Evolutionary conservation across 768 basidiomycete genomes (phyloP).

Genomic region (Termitomyces eurrhizus): DNA sequence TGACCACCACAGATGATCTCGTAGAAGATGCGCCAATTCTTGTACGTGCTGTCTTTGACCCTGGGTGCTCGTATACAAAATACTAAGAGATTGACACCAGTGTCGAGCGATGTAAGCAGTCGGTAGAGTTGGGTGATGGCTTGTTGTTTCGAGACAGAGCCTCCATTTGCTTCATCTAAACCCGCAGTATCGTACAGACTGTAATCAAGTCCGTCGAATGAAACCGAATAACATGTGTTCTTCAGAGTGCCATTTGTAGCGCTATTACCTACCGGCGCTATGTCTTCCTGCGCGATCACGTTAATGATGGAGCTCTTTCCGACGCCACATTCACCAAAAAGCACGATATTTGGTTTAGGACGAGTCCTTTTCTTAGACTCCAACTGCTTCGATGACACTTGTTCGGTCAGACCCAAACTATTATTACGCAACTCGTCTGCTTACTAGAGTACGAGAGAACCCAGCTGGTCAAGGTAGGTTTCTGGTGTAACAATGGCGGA

Average conservation of each 20-base stretch:
- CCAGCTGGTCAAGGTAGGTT: not conserved
- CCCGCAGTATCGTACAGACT: conserved; percentile 36
- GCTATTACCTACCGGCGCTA: conserved; percentile 26
- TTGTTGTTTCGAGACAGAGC: conserved; percentile 15
- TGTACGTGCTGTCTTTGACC: not conserved
- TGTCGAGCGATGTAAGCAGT: conserved; percentile 25
- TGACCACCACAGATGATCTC: conserved; percentile 31
- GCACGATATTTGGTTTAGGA: conserved; percentile 24
- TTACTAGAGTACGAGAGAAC: not conserved
- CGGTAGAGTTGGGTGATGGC: conserved; percentile 22
- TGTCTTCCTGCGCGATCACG: conserved; percentile 26
- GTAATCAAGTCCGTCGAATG: conserved; percentile 20
- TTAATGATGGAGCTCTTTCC: conserved; percentile 42
- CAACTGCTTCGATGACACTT: not conserved
- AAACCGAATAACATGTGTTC: conserved; percentile 20
- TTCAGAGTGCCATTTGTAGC: conserved; percentile 34
- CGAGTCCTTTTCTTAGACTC: not conserved
- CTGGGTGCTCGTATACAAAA: not conserved
- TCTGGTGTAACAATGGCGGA: not conserved
- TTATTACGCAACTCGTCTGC: not conserved
- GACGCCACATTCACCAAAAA: conserved; percentile 38
- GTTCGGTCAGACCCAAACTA: not conserved
- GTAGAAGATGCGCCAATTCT: conserved; percentile 35
- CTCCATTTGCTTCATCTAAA: conserved; percentile 29
- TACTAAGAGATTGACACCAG: conserved; percentile 18